A percentile compares a stretch with the other conserved stretches of the same genome.
Evolutionary conservation across 768 basidiomycete genomes (phyloP).

Genomic region (Boletus fagicola): DNA sequence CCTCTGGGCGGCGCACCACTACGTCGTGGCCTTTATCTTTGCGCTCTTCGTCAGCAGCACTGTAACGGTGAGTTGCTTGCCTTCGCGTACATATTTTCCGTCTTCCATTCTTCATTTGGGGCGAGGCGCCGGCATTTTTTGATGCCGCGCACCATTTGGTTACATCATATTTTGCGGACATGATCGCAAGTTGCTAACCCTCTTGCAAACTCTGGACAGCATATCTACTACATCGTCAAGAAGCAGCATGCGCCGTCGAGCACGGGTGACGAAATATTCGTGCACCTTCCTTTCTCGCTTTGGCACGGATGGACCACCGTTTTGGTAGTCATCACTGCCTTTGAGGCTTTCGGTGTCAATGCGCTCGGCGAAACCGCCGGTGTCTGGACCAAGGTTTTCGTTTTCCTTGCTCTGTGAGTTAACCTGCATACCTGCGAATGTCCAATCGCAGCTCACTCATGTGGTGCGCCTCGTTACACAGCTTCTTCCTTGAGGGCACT

Average conservation of each 20-base stretch:
- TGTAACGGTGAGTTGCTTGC: slow-evolving; percentile 41
- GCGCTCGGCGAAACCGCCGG: slow-evolving; percentile 63
- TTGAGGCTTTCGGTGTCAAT: slow-evolving; percentile 87
- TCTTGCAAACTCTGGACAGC: slow-evolving; percentile 38
- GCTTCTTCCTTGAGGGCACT: slow-evolving; percentile 90
- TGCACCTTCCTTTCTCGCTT: slow-evolving; percentile 95
- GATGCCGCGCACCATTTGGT: not conserved
- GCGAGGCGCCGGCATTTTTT: slow-evolving; percentile 1
- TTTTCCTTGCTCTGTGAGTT: slow-evolving; percentile 83
- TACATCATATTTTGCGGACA: slow-evolving; percentile 6
- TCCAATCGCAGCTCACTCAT: slow-evolving; percentile 4
- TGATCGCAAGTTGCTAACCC: slow-evolving; percentile 16
- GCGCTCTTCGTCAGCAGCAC: slow-evolving; percentile 82
- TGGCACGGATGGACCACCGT: slow-evolving; percentile 94
- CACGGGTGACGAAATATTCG: slow-evolving; percentile 76
- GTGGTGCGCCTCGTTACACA: slow-evolving; percentile 25
- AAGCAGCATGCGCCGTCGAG: slow-evolving; percentile 70
- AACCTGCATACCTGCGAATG: not conserved
- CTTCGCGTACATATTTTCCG: not conserved
- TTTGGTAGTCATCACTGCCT: slow-evolving; percentile 75
- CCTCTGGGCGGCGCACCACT: slow-evolving; percentile 78
- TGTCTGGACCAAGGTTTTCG: slow-evolving; percentile 92
- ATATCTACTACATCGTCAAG: slow-evolving; percentile 95
- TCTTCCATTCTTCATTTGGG: slow-evolving; percentile 18
- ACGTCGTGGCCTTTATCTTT: slow-evolving; percentile 80